Evolutionary conservation across 768 basidiomycete genomes (phyloP), one percentile per base, ranked within the genome.

Genomic region (Chalciporus sphaerocephalus): DNA sequence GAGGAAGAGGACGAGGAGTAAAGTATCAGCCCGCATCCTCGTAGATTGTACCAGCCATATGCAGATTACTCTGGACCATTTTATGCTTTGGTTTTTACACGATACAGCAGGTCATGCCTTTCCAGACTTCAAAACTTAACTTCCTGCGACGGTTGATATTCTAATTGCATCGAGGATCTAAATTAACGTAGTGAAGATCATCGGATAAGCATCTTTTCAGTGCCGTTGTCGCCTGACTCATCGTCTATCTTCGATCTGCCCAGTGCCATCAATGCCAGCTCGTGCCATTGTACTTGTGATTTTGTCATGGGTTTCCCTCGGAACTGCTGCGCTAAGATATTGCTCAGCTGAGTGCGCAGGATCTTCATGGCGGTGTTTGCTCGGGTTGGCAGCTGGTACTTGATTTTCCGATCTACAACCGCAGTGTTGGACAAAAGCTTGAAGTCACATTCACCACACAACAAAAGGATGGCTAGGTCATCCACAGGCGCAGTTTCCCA

Each of bases 401-500:
- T 81, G 66, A 93, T 74, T 69, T 92, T 96, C 44, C 90, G 84
- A 66, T 98, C 95, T 47, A 97, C 74, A 40, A 79, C 73, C 9
- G 80, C 73, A n/a, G 77, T 74, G 42, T 85, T 74, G 1, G 93
- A 83, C 28, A 80, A 68, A 21, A 87, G 71, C 94, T 87, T 93
- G 71, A 89, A 85, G 46, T 97, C 95, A 18, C 77, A 72, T 50
- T 97, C 95, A 8, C 95, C 95, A 48, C 93, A 97, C 1, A 97
- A 69, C 15, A 97, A 70, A 21, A 91, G 59, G 41, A 98, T 63
- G 4, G 90, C 80, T 21, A 88, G 64, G 54, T 95, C 90, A 51
- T 96, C 89, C 7, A 89, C 79, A 5, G 92, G 89, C 6, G 90
- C 83, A 0, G 87, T 92, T 65, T 98, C 95, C 92, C 92, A 96